Base-by-base conservation (phyloP, 2,329 filamentous ascomycete species). In the Arthrobotrys megalospora region DNA sequence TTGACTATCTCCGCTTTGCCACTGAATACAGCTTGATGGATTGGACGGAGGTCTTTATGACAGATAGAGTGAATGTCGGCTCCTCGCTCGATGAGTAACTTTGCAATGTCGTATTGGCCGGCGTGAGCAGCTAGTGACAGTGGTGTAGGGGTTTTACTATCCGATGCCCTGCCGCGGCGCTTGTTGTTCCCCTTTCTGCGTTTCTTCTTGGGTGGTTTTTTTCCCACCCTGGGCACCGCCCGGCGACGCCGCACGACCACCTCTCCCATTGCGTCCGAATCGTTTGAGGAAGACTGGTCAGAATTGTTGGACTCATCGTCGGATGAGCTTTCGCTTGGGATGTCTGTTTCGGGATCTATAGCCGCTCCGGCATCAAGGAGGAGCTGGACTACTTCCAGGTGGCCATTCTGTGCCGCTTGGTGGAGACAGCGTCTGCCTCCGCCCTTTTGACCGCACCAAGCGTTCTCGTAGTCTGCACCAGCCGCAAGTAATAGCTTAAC, bases 91-190 rank as follows among this genome's bases (percentile, higher is more conserved):
- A 69, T 34, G 6, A 69, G 24, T 5, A 69, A 32, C 16, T 48
- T 69, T 11, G 28, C 65, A n/a, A 69, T 47, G 6, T 69, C 65
- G 14, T 47, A 48, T 24, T 69, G 32, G 36, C 65, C 65, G 0
- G 32, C 32, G 3, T 4, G 2, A 47, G 45, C 14, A 34, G 65
- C 65, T 21, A 69, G 6, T 34, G 34, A 21, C 6, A 58, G 36
- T 21, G 50, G 65, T 2, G 64, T 43, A 3, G 24, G n/a, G 16
- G 64, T 34, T 19, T 50, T 50, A 36, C 1, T 2, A 6, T 38
- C 21, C 6, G 43, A 38, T 1, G 1, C 1, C 24, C 50, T 50
- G 45, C 43, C 1, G 2, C 32, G 38, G 32, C 24, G 14, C 14
- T 65, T 50, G 4, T 16, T 45, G 14, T 11, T 65, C 5, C 11